Base-by-base conservation (phyloP, 176 grass and related monocot species). In the Phoenix dactylifera region DNA sequence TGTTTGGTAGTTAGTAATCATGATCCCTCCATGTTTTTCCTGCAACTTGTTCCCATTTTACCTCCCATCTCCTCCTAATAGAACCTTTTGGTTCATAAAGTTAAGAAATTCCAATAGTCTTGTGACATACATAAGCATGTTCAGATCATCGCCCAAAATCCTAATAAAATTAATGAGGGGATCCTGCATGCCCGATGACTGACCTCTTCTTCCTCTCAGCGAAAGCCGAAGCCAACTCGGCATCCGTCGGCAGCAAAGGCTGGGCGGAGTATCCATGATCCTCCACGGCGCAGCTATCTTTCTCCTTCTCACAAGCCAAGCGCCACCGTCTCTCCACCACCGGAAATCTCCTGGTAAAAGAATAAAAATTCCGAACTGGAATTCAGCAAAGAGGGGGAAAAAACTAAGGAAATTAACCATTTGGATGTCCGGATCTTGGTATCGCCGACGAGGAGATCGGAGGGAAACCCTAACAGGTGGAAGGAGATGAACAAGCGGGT, bases 261-360 rank as follows among this genome's bases (percentile, higher is more conserved):
- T 57, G 68, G 22, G 10, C 35, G 35, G 35, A 44, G 35, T 44
- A 44, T 44, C 35, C 9, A 44, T 12, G 72, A 10, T 4, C 52
- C 61, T 50, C n/a, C 24, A 39, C 59, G 18, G 16, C 57, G 19
- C 26, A 67, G 0, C 63, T 61, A 3, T 16, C 51, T n/a, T 24
- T 76, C 15, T 82, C 92, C 58, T 56, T 74, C 44, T 72, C 74
- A 69, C 86, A 87, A 59, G 80, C 62, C 18, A 24, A 26, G 22
- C 81, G 80, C 92, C 92, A 96, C 58, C 62, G 69, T 80, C 83
- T 90, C 86, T 96, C 92, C 53, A 96, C 92, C 15, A 87, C 80
- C 35, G 92, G 77, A 55, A 96, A 96, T 58, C 80, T 51, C 83
- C 83, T 95, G 64, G 10, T 0, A 55, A 5, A 16, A 30, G 4